A percentile compares a stretch with the other conserved stretches of the same genome.
Evolutionary conservation across 257 asterid species (phyloP).

Genomic region (Solanum lycopersicoides): DNA sequence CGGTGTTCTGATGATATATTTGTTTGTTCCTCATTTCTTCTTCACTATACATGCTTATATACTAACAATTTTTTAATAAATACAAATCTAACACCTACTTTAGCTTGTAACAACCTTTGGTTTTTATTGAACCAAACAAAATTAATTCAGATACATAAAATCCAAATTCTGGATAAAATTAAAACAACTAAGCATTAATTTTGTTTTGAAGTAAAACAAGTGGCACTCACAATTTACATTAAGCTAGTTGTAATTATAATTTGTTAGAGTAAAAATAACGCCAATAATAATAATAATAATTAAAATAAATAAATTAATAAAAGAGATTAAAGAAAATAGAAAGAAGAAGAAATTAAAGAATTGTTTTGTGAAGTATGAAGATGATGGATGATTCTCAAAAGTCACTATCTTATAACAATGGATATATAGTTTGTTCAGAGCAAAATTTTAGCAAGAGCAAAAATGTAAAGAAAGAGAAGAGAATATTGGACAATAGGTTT

Average conservation of each 20-base stretch:
- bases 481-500: neutral
- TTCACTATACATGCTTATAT: conserved; percentile 14
- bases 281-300: neutral
- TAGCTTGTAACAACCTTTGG: conserved; percentile 13
- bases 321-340: neutral
- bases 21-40: neutral
- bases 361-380: conserved; percentile 14
- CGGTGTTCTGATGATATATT: neutral
- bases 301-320: neutral
- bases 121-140: conserved; percentile 17
- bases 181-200: conserved; percentile 10
- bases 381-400: conserved; percentile 18
- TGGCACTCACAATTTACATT: conserved; percentile 16
- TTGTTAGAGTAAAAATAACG: neutral
- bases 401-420: conserved; percentile 29
- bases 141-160: conserved; percentile 9
- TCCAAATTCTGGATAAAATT: conserved; percentile 8
- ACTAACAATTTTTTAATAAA: neutral
- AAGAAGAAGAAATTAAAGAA: neutral
- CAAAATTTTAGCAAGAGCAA: conserved; percentile 6
- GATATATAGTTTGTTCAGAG: conserved; percentile 9
- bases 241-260: neutral
- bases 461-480: neutral
- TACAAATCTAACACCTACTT: conserved; percentile 3
- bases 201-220: conserved; percentile 8